phyloP scores from a whole-genome alignment of 129 eudicot species.

The Flaveria bidentis region DNA sequence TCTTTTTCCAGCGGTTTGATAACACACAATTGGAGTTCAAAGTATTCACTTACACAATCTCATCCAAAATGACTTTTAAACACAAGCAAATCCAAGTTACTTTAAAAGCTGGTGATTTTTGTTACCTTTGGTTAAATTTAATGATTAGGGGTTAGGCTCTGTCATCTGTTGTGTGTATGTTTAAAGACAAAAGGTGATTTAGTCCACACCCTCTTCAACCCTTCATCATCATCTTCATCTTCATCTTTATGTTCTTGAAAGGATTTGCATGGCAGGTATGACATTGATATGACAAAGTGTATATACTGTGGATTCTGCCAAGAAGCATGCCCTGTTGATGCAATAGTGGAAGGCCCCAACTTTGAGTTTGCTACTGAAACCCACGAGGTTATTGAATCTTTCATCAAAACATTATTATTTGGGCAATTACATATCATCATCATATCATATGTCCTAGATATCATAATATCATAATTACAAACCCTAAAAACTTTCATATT shows the following conservation, averaged over 20 bases:
- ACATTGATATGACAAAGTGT: conserved; percentile 95
- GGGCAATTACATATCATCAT: neutral
- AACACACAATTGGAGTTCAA: neutral
- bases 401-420: neutral
- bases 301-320: conserved; percentile 98
- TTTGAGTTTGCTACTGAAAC: conserved; percentile 97
- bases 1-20: neutral
- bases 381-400: conserved; percentile 66
- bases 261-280: conserved; percentile 58
- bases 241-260: conserved; percentile 5
- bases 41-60: neutral
- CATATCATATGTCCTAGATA: neutral
- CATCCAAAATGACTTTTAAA: neutral
- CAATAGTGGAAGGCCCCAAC: conserved; percentile 97
- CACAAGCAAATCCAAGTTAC: neutral
- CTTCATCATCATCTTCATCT: conserved; percentile 13
- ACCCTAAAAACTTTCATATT: conserved; percentile 20
- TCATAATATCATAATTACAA: conserved; percentile 40
- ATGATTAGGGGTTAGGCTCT: neutral
- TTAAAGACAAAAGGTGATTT: neutral
- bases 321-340: conserved; percentile 99
- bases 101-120: neutral
- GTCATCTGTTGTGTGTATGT: neutral
- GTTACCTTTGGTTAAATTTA: neutral
- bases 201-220: neutral